Evolutionary conservation across 768 basidiomycete species (phyloP).

Genomic region (Tulasnella sp.): DNA sequence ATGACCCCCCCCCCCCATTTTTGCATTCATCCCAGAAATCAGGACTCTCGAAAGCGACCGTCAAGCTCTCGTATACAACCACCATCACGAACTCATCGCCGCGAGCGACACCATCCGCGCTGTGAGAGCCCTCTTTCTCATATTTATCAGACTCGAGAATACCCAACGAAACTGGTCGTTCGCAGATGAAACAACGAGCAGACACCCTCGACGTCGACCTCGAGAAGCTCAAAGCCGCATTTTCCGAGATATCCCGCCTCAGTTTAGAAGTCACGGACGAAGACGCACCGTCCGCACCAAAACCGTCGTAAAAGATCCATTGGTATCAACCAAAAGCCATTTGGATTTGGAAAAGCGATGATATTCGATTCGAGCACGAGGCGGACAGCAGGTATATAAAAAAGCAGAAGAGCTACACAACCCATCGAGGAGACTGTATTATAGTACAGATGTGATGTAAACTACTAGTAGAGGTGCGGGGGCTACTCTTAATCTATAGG

Average conservation of each 20-base stretch:
- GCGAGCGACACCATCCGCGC: slow-evolving; percentile 86
- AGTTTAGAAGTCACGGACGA: slow-evolving; percentile 36
- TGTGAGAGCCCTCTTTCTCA: slow-evolving; percentile 33
- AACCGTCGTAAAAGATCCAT: not conserved
- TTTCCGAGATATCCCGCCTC: slow-evolving; percentile 77
- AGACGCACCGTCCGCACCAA: not conserved
- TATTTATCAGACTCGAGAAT: not conserved
- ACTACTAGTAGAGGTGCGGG: not conserved
- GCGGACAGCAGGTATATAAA: not conserved
- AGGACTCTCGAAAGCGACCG: slow-evolving; percentile 76
- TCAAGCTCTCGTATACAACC: slow-evolving; percentile 87
- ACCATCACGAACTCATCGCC: slow-evolving; percentile 89
- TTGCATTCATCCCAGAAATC: slow-evolving; percentile 47
- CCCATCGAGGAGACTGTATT: not conserved
- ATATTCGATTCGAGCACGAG: not conserved
- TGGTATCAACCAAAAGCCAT: not conserved
- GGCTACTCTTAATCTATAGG: not conserved
- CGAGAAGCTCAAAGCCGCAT: slow-evolving; percentile 66
- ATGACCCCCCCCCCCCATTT: not conserved
- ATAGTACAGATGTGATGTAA: slow-evolving; percentile 1
- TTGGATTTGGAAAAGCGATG: not conserved
- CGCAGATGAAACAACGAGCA: slow-evolving; percentile 76
- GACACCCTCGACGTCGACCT: slow-evolving; percentile 78
- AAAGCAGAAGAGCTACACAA: not conserved
- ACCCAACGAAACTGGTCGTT: not conserved